phyloP scores from a whole-genome alignment of 306 rosid species.

The Vigna mungo region DNA sequence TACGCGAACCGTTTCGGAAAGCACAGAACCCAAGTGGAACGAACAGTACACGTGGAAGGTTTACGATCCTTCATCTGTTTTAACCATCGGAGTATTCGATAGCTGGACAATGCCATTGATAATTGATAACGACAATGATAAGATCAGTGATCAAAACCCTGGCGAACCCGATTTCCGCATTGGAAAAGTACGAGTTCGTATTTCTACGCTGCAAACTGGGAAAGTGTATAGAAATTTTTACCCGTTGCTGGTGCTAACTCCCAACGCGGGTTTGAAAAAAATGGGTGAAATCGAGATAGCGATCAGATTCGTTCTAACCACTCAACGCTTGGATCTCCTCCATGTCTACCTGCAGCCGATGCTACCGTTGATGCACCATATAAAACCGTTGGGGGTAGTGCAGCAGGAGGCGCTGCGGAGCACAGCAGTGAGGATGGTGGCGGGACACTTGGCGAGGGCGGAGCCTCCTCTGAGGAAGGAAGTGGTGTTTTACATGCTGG shows the following conservation, averaged over 20 bases:
- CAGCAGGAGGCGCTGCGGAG: constrained; percentile 76
- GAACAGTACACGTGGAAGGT: constrained; percentile 95
- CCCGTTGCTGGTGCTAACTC: constrained; percentile 64
- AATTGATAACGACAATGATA: constrained; percentile 38
- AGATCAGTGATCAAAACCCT: background rate
- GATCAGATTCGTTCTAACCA: constrained; percentile 56
- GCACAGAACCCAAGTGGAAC: constrained; percentile 86
- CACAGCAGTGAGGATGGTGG: constrained; percentile 68
- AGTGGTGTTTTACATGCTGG: constrained; percentile 71
- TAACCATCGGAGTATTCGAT: constrained; percentile 80
- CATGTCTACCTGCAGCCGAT: constrained; percentile 76
- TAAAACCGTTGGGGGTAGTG: constrained; percentile 68
- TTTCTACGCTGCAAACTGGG: constrained; percentile 72
- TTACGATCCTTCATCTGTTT: constrained; percentile 82
- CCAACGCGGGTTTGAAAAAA: constrained; percentile 56
- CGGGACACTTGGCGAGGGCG: constrained; percentile 66
- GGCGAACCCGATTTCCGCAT: constrained; percentile 60
- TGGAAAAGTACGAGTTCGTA: constrained; percentile 73
- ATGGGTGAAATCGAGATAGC: constrained; percentile 92
- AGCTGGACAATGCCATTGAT: constrained; percentile 42
- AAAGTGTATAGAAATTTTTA: constrained; percentile 66
- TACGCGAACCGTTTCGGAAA: constrained; percentile 71
- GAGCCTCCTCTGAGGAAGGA: constrained; percentile 83
- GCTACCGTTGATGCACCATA: constrained; percentile 88
- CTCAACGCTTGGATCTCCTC: constrained; percentile 69